phyloP scores from a whole-genome alignment of 805 yeast species.

The Wickerhamiella lipophila region DNA sequence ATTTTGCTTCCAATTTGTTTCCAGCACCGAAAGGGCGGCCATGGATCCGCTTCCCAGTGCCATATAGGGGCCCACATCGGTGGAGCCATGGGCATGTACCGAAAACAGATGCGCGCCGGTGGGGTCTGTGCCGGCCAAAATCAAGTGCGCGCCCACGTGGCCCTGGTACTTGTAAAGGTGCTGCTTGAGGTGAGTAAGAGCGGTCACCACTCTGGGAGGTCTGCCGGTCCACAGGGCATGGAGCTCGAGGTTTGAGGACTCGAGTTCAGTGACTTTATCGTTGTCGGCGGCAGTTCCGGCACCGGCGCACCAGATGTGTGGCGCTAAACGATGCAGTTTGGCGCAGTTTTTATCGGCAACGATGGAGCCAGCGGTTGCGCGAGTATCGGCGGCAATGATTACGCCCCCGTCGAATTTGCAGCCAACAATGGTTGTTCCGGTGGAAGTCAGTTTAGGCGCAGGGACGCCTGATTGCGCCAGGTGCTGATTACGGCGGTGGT shows the following conservation, averaged over 20 bases:
- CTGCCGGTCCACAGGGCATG: constrained; percentile 76
- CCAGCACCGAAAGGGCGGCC: constrained; percentile 97
- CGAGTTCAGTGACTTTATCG: constrained; percentile 91
- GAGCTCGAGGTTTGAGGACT: constrained; percentile 78
- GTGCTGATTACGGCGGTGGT: constrained; percentile 76
- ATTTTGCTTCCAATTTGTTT: constrained; percentile 70
- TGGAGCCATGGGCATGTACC: constrained; percentile 95
- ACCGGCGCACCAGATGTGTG: constrained; percentile 97
- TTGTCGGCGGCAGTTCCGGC: constrained; percentile 99
- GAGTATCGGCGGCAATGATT: constrained; percentile 95
- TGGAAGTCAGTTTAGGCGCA: constrained; percentile 82
- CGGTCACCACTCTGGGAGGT: constrained; percentile 85
- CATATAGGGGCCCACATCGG: constrained; percentile 88
- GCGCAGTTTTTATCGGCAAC: constrained; percentile 98
- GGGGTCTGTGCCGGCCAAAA: constrained; percentile 96
- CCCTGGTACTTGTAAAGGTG: constrained; percentile 96
- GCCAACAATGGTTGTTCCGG: constrained; percentile 99
- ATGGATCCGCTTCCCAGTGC: constrained; percentile 93
- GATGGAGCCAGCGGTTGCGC: constrained; percentile 92
- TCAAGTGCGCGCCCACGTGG: constrained; percentile 90
- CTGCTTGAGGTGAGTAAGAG: constrained; percentile 85
- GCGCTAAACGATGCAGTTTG: constrained; percentile 79
- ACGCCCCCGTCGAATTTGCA: constrained; percentile 89
- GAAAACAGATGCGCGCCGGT: constrained; percentile 89
- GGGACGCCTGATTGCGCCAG: constrained; percentile 61